Base-by-base conservation (phyloP, 192 early-diverging fungal genomes). In the Coemansia sp. region DNA sequence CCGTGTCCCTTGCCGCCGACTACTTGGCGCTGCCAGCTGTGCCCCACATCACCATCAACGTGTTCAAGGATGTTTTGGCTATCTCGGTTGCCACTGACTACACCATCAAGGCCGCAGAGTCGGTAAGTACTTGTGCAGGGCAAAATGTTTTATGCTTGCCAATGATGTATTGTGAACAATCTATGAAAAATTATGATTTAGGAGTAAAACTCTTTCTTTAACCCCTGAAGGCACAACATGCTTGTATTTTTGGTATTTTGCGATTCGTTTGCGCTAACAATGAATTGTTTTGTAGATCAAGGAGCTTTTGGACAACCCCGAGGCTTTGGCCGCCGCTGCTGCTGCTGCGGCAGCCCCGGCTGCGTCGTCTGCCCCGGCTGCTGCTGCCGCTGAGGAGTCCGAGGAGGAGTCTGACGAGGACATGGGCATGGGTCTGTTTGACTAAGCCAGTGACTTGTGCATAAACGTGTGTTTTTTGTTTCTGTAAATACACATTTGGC, bases 1-100 rank as follows among this genome's bases (percentile, higher is more conserved):
- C 90, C 65, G 84, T 99, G 80, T 98, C 96, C 58, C 84, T 94
- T 73, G 85, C 82, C 60, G 75, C 86, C 48, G 83, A 86, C 77
- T 92, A 89, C 84, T 88, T 89, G 65, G 85, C 92, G 38, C 62
- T 90, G 68, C 90, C 92, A 57, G 89, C 96, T 25, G 90, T 97
- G 57, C 97, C 96, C 59, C 97, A 99, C 93, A 82, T 91, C 66
- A 76, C 94, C 80, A 89, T 93, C 90, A 97, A 97, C 88, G 88
- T 90, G 70, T 99, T 94, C 93, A 99, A 97, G 93, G 92, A 95
- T 71, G 73, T 98, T 67, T 85, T 98, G 81, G 86, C 88, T 68
- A 84, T 97, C 82, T 94, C 92, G 73, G 76, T 96, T 60, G 86
- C 88, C 72, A 90, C 90, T 83, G 90, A 93, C 71, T 94, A 95